Base-by-base conservation (phyloP, 2,329 filamentous ascomycete genomes). In the Ceratocystis cubensis region DNA sequence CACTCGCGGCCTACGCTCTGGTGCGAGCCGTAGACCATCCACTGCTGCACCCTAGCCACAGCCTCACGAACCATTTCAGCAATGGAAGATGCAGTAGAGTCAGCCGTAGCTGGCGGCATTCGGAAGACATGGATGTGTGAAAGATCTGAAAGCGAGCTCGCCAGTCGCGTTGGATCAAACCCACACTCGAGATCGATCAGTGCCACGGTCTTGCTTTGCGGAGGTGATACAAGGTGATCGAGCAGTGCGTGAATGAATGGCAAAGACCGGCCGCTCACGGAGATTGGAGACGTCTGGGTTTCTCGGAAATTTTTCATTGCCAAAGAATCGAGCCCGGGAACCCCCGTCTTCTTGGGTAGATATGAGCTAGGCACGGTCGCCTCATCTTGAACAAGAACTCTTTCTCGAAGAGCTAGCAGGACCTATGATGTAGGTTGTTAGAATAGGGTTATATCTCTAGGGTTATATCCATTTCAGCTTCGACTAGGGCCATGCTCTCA, bases 191-290 rank as follows among this genome's bases (percentile, higher is more conserved):
- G 72, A 70, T 87, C 84, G 61, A 87, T 71, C 5, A 87, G 70
- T 0, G 82, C 75, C 6, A 87, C 71, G 5, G 81, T 75, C 71
- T 82, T 80, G 41, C 71, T 70, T 63, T 79, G 74, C 8, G 81
- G 80, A 3, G 77, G 69, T 0, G 77, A 73, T n/a, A 85, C 74
- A 46, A 85, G 75, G 1, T 76, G 76, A 3, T 80, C 80, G 28
- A 84, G 72, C 2, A 87, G 73, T 65, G 78, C 75, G 75, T 86
- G 84, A 45, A 86, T 71, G 7, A 87, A 75, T 0, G 82, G 79
- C 13, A 83, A 75, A 67, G 79, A 75, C 10, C 81, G 79, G 1
- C 84, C 83, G 17, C 77, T 77, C 64, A 86, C 73, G 15, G 79
- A 76, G 15, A 86, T 72, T 1, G 78, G 76, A 0, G 78, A 73